These are phyloP conservation scores for Chenopodium quinoa DNA, from an alignment of 148 eudicot species.

Conservation along the genomic window DNA sequence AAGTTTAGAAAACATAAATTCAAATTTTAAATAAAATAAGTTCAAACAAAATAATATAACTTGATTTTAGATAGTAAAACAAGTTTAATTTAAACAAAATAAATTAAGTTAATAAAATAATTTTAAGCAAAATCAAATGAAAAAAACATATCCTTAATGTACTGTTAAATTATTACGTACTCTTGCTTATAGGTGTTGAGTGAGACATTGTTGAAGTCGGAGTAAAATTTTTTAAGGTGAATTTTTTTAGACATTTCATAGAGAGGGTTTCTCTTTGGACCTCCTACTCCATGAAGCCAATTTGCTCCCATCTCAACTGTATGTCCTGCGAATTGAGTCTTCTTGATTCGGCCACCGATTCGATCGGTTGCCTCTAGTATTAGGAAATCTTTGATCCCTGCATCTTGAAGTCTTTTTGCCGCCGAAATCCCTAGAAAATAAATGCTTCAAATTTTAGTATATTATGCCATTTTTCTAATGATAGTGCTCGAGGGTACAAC, in stretches of 20 bases:
- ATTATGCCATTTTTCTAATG: too few relatives aligned
- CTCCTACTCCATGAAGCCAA: constrained; percentile 40
- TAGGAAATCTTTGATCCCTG: constrained; percentile 27
- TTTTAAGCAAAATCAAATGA: too few relatives aligned
- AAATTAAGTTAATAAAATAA: too few relatives aligned
- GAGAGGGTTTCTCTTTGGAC: constrained; percentile 31
- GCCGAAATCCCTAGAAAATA: constrained; percentile 33
- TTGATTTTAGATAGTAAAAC: too few relatives aligned
- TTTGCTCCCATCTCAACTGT: constrained; percentile 39
- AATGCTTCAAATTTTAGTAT: too few relatives aligned
- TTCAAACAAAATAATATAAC: too few relatives aligned
- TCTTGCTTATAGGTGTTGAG: constrained; percentile 33
- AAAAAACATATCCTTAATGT: too few relatives aligned
- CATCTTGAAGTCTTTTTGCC: constrained; percentile 27
- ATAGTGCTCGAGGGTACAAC: too few relatives aligned
- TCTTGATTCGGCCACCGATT: constrained; percentile 35
- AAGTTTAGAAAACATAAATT: too few relatives aligned
- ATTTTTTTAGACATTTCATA: constrained; percentile 36
- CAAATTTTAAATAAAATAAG: too few relatives aligned
- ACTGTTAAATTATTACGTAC: neutral
- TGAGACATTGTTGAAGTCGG: constrained; percentile 29
- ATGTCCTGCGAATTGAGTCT: constrained; percentile 30
- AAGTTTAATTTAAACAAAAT: too few relatives aligned
- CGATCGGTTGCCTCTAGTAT: constrained; percentile 34
- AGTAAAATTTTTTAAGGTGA: constrained; percentile 27